Conservation (phyloP, 2,329 filamentous ascomycete genomes). For the Fusarium secorum region DNA sequence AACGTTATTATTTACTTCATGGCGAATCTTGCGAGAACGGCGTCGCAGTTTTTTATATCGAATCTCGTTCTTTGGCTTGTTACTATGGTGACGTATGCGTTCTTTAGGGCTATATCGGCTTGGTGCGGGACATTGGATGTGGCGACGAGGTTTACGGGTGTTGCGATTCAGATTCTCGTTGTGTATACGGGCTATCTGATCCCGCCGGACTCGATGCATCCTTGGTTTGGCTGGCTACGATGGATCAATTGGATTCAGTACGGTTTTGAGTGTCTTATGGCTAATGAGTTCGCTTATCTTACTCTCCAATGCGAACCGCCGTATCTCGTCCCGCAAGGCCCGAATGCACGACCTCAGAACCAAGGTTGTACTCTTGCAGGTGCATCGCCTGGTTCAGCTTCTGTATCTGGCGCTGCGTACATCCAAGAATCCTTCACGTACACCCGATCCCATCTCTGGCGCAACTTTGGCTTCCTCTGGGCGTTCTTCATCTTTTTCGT, state of each 20-base stretch:
- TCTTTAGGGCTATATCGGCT: conserved; percentile 67
- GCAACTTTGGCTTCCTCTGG: conserved; percentile 80
- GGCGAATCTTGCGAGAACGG: conserved; percentile 71
- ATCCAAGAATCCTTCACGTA: conserved; percentile 64
- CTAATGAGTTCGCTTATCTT: conserved; percentile 68
- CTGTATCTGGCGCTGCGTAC: conserved; percentile 64
- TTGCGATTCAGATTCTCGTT: conserved; percentile 68
- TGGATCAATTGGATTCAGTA: conserved; percentile 76
- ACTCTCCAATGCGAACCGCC: conserved; percentile 65
- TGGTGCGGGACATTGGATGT: conserved; percentile 68
- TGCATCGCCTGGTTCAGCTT: conserved; percentile 54
- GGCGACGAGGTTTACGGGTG: conserved; percentile 65
- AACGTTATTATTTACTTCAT: conserved; percentile 81
- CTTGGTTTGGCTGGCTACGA: conserved; percentile 72
- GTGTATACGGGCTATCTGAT: conserved; percentile 75
- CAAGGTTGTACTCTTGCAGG: conserved; percentile 62
- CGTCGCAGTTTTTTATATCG: conserved; percentile 73
- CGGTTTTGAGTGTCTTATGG: conserved; percentile 71
- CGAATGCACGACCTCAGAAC: conserved; percentile 45
- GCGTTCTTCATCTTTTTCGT: conserved; percentile 80
- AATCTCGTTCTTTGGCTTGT: conserved; percentile 67
- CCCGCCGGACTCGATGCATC: conserved; percentile 61
- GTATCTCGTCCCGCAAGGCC: conserved; percentile 63
- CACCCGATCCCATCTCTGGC: conserved; percentile 67
- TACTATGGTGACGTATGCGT: conserved; percentile 64